Evolutionary conservation across 2,329 filamentous ascomycete species (phyloP).

Genomic region (Trichoderma sp.): DNA sequence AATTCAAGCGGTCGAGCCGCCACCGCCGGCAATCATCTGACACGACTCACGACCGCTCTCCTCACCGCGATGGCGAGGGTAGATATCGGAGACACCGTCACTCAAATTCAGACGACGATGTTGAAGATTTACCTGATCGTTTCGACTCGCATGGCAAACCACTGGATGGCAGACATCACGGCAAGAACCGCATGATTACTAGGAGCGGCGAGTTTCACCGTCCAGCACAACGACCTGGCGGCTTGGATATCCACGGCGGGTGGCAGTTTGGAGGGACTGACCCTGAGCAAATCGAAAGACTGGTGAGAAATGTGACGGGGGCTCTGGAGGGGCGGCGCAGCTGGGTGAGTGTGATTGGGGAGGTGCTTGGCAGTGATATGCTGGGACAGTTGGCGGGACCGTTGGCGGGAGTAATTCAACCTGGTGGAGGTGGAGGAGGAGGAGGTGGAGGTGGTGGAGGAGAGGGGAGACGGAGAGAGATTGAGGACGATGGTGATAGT

Average conservation of each 20-base stretch:
- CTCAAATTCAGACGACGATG: conserved; percentile 34
- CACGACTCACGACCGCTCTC: conserved; percentile 33
- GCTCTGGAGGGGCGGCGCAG: conserved; percentile 30
- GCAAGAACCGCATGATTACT: conserved; percentile 31
- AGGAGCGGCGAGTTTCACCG: conserved; percentile 45
- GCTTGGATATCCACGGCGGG: conserved; percentile 38
- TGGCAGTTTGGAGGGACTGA: conserved; percentile 48
- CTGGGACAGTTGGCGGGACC: not conserved
- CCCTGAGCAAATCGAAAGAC: conserved; percentile 36
- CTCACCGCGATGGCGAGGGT: conserved; percentile 19
- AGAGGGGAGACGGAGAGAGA: not conserved
- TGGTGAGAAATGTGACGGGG: conserved; percentile 32
- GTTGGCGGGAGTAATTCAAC: conserved; percentile 2
- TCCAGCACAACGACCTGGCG: conserved; percentile 31
- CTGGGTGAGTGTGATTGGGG: conserved; percentile 28
- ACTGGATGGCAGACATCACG: conserved; percentile 29
- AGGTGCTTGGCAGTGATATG: conserved; percentile 22
- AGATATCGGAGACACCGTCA: not conserved
- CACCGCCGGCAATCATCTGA: conserved; percentile 34
- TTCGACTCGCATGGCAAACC: conserved; percentile 46
- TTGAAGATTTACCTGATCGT: conserved; percentile 44
- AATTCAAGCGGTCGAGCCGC: conserved; percentile 21
- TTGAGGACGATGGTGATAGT: not conserved
- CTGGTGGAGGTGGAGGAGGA: not conserved
- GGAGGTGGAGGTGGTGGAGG: not conserved